These are phyloP conservation scores for Termitomyces sp. DNA, from an alignment of 768 basidiomycete species.

Conservation along the genomic window DNA sequence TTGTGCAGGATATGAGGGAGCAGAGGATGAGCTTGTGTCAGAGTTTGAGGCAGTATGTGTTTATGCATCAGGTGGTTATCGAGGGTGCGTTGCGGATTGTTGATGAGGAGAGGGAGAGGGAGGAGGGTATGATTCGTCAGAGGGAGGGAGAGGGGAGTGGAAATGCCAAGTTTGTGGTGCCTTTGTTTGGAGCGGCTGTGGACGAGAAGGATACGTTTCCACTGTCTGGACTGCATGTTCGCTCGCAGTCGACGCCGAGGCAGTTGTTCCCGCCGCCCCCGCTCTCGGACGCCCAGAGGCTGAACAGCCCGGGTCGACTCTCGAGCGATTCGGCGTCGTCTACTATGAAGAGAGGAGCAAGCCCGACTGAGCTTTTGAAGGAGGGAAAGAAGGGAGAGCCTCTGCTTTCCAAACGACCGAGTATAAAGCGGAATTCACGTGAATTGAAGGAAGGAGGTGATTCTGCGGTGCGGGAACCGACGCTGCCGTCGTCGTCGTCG, in stretches of 20 bases:
- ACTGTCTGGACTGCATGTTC: neutral
- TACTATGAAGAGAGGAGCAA: conserved; percentile 61
- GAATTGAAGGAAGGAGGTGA: neutral
- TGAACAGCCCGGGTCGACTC: conserved; percentile 2
- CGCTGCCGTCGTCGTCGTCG: too few relatives aligned
- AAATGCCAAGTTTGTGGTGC: too few relatives aligned
- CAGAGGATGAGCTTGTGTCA: conserved; percentile 97
- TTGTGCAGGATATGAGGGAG: conserved; percentile 91
- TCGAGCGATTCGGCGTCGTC: conserved; percentile 20
- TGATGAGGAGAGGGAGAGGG: conserved; percentile 47
- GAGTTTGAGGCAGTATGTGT: conserved; percentile 91
- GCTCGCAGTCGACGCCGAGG: neutral
- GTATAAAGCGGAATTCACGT: conserved; percentile 43
- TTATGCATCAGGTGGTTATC: conserved; percentile 82
- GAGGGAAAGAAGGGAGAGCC: conserved; percentile 55
- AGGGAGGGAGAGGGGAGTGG: conserved; percentile 9
- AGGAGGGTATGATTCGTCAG: conserved; percentile 10
- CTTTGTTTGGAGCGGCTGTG: neutral
- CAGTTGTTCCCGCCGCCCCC: conserved; percentile 2
- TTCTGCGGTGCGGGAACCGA: neutral
- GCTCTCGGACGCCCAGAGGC: neutral
- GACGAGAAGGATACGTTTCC: neutral
- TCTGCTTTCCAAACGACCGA: conserved; percentile 60
- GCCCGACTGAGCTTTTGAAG: conserved; percentile 64
- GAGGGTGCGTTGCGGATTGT: conserved; percentile 75